Percentiles rank a stretch among this genome's conserved stretches.
These are phyloP conservation scores for Cladophialophora carrionii DNA, from an alignment of 2,329 filamentous ascomycete species.

Conservation along the genomic window DNA sequence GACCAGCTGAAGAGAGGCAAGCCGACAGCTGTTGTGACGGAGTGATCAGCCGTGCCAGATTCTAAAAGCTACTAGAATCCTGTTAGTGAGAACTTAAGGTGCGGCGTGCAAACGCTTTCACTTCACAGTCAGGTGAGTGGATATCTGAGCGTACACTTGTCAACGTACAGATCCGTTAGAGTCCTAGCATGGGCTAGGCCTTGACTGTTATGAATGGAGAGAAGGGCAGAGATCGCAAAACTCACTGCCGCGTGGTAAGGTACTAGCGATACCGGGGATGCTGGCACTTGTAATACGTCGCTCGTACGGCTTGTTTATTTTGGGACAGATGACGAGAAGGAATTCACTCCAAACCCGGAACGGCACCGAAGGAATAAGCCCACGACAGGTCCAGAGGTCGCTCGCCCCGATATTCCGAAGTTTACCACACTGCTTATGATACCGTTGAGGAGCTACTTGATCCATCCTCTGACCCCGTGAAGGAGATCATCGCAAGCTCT, in stretches of 20 bases:
- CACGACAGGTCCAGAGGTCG: slow-evolving; percentile 5
- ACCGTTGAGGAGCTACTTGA: background rate
- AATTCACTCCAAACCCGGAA: slow-evolving; percentile 9
- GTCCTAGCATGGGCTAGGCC: too few species aligned
- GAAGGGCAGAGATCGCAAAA: background rate
- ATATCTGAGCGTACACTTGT: background rate
- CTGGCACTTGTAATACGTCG: background rate
- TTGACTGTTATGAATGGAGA: background rate
- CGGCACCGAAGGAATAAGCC: slow-evolving; percentile 12
- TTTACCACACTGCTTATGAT: background rate
- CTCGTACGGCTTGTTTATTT: slow-evolving; percentile 11
- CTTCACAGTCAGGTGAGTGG: slow-evolving; percentile 4
- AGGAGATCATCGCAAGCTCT: background rate
- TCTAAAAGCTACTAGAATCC: background rate
- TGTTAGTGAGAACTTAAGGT: background rate
- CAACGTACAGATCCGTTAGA: background rate
- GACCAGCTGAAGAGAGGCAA: background rate
- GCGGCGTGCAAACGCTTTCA: background rate
- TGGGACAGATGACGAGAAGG: slow-evolving; percentile 7
- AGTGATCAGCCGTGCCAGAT: background rate
- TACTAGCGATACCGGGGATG: background rate
- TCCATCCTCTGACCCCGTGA: background rate
- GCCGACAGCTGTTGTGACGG: background rate
- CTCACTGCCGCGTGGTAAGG: background rate
- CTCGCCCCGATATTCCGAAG: background rate